Conservation (phyloP, 768 basidiomycete genomes). For the Auriscalpium microsporum region DNA sequence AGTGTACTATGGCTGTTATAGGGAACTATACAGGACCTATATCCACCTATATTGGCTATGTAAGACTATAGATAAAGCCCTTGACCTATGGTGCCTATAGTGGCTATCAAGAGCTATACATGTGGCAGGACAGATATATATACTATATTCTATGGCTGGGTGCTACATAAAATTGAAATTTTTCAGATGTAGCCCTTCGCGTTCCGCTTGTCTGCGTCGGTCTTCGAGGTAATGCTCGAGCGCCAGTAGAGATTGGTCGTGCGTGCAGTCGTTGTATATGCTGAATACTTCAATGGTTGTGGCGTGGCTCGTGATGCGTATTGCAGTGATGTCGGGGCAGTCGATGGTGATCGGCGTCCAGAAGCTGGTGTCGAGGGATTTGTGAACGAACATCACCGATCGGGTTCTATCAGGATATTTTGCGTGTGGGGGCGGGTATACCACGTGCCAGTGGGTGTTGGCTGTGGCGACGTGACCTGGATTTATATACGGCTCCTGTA, state of each 20-base stretch:
- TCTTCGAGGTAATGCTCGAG: conserved; percentile 5
- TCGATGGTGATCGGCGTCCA: conserved; percentile 5
- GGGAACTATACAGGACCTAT: too few species aligned
- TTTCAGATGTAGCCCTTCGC: background rate
- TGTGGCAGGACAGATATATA: too few species aligned
- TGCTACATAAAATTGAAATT: too few species aligned
- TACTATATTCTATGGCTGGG: too few species aligned
- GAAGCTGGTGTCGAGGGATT: conserved; percentile 2
- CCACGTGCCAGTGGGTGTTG: conserved; percentile 5
- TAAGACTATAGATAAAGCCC: too few species aligned
- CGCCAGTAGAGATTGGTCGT: conserved; percentile 14
- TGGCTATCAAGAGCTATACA: too few species aligned
- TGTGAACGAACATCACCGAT: conserved; percentile 11
- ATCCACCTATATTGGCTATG: too few species aligned
- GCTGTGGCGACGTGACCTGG: conserved; percentile 10
- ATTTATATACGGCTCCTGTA: conserved; percentile 34
- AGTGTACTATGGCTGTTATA: too few species aligned
- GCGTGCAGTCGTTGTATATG: conserved; percentile 28
- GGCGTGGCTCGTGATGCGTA: conserved; percentile 15
- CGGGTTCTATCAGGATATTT: background rate
- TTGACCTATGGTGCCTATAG: too few species aligned
- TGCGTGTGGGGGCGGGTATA: conserved; percentile 22
- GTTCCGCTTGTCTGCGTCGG: background rate
- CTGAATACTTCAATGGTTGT: conserved; percentile 26
- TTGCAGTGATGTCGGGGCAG: conserved; percentile 22